These are phyloP conservation scores for Heterobasidion irregulare DNA, from an alignment of 1,284 basidiomycete genomes.

Conservation along the genomic window DNA sequence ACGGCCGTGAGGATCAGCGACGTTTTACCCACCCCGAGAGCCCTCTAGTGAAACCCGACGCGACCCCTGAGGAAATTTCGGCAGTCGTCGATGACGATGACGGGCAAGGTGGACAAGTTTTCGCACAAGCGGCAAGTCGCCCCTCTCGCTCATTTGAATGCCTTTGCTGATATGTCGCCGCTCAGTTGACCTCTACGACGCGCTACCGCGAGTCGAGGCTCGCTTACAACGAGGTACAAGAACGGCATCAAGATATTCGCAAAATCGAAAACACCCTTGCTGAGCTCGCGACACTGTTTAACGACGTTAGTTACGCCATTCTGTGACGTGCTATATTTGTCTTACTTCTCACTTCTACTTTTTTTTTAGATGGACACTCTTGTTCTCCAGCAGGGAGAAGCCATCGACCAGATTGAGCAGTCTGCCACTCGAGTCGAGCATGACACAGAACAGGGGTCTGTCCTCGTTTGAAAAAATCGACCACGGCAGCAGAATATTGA, in stretches of 20 bases:
- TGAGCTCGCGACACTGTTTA: slow-evolving; percentile 85
- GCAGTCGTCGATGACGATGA: slow-evolving; percentile 68
- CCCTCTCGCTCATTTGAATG: not conserved
- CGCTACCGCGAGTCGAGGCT: slow-evolving; percentile 79
- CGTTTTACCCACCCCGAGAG: not conserved
- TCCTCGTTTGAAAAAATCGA: not conserved
- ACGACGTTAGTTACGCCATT: slow-evolving; percentile 43
- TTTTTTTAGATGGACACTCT: slow-evolving; percentile 63
- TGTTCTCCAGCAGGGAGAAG: slow-evolving; percentile 74
- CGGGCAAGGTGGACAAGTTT: slow-evolving; percentile 62
- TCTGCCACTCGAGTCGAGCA: slow-evolving; percentile 54
- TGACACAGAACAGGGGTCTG: slow-evolving; percentile 67
- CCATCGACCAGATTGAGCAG: slow-evolving; percentile 56
- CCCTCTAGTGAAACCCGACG: slow-evolving; percentile 77
- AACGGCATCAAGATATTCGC: slow-evolving; percentile 82
- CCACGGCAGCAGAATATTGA: not conserved
- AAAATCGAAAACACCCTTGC: slow-evolving; percentile 83
- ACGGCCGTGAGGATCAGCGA: not conserved
- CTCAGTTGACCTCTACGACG: slow-evolving; percentile 60
- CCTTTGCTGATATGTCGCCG: not conserved
- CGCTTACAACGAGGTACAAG: slow-evolving; percentile 87
- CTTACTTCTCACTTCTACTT: not conserved
- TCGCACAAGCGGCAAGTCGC: slow-evolving; percentile 73
- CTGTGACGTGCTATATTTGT: not conserved
- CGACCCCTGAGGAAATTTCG: slow-evolving; percentile 75